These are phyloP conservation scores for Entoloma clypeatum DNA, from an alignment of 1,284 basidiomycete species.

Conservation along the genomic window DNA sequence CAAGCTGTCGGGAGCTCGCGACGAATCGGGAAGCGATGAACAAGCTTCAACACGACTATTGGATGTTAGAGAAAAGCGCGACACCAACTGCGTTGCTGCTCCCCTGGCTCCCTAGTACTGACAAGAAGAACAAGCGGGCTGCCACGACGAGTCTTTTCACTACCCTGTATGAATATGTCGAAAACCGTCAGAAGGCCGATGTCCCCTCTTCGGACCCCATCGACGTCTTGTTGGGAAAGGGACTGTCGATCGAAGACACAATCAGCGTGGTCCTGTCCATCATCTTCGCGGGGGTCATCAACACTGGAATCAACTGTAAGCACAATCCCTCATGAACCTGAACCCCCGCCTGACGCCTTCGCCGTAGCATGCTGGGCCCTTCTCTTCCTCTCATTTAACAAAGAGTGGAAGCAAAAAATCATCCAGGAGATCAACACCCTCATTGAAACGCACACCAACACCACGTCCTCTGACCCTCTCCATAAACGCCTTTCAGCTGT, in stretches of 20 bases:
- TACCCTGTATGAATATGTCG: constrained; percentile 26
- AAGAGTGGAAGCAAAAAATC: constrained; percentile 24
- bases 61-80: constrained; percentile 31
- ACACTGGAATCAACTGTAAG: constrained; percentile 32
- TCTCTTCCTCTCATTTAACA: constrained; percentile 20
- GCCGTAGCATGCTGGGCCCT: constrained; percentile 23
- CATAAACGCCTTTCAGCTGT: constrained; percentile 22
- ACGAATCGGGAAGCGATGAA: constrained; percentile 25
- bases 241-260: constrained; percentile 25
- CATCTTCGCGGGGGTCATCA: constrained; percentile 34
- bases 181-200: constrained; percentile 24
- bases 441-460: constrained; percentile 19
- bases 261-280: constrained; percentile 23
- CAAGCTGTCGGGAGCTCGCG: constrained; percentile 34
- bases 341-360: not conserved
- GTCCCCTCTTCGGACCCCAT: constrained; percentile 28
- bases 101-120: constrained; percentile 35
- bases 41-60: constrained; percentile 26
- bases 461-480: constrained; percentile 16
- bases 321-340: not conserved
- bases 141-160: constrained; percentile 29
- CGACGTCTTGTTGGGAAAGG: constrained; percentile 31
- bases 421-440: constrained; percentile 21
- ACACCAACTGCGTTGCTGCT: constrained; percentile 33
- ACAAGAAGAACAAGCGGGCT: constrained; percentile 26